Conservation (phyloP, 371 early-diverging fungal genomes). For the Rhizomucor miehei region DNA sequence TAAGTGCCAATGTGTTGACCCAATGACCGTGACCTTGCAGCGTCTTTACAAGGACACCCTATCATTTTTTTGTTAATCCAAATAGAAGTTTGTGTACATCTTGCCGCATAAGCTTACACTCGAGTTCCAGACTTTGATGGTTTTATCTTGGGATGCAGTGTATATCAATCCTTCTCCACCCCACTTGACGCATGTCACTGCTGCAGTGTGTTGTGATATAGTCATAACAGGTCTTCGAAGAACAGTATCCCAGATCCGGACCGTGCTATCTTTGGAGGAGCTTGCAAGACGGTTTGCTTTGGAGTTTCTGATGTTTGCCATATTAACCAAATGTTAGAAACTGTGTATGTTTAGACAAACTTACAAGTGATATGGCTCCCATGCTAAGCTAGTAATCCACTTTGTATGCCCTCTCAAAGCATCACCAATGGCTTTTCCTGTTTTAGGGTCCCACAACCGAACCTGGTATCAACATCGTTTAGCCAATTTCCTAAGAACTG, state of each 20-base stretch:
- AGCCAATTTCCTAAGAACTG: neutral
- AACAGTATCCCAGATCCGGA: constrained; percentile 93
- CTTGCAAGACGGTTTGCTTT: constrained; percentile 82
- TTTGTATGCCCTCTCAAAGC: constrained; percentile 84
- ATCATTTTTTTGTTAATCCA: constrained; percentile 1
- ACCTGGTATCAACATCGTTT: constrained; percentile 16
- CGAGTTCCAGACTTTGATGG: constrained; percentile 93
- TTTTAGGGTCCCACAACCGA: constrained; percentile 84
- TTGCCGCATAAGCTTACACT: constrained; percentile 10
- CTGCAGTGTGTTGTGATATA: constrained; percentile 86
- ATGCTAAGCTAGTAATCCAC: constrained; percentile 85
- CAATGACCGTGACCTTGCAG: constrained; percentile 91
- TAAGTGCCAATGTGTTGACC: constrained; percentile 85
- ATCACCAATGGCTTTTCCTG: constrained; percentile 80
- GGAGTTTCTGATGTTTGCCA: constrained; percentile 45
- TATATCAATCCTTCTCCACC: constrained; percentile 93
- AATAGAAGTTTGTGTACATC: constrained; percentile 1
- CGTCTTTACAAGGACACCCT: constrained; percentile 83
- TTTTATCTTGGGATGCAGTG: constrained; percentile 88
- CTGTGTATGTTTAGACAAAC: constrained; percentile 3
- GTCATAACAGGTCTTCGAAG: constrained; percentile 75
- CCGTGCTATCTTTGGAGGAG: constrained; percentile 94
- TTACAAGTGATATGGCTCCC: constrained; percentile 91
- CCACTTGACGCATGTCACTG: constrained; percentile 93
- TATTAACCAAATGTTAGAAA: neutral